These are phyloP conservation scores for Alloteropsis semialata DNA, from an alignment of 176 grass and related monocot species.

Conservation along the genomic window DNA sequence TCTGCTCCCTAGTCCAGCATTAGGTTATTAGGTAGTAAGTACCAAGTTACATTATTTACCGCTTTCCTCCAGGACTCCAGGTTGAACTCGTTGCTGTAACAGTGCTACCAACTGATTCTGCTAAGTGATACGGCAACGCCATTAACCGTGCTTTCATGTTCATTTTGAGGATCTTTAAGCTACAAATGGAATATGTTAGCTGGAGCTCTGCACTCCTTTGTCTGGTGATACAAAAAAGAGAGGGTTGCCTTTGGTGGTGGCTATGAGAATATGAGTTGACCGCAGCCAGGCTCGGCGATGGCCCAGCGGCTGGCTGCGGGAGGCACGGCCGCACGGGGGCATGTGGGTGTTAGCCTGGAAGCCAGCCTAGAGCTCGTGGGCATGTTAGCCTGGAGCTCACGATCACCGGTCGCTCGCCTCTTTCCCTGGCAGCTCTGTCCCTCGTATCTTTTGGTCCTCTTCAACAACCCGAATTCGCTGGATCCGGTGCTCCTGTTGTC, in stretches of 20 bases:
- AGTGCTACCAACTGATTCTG: not conserved
- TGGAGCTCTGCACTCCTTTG: not conserved
- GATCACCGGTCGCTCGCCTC: not conserved
- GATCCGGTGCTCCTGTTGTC: not conserved
- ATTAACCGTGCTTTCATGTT: not conserved
- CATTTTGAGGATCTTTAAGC: not conserved
- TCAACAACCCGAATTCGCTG: slow-evolving; percentile 26
- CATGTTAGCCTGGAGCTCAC: slow-evolving; percentile 29
- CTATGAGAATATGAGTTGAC: slow-evolving; percentile 48
- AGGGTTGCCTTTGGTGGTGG: not conserved
- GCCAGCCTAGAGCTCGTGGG: slow-evolving; percentile 39
- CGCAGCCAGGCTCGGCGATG: not conserved
- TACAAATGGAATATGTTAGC: not conserved
- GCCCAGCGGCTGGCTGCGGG: slow-evolving; percentile 1
- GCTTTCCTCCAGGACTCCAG: not conserved
- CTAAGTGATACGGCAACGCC: not conserved
- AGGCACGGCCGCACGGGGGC: slow-evolving; percentile 14
- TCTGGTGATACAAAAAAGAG: not conserved
- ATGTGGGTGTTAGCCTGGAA: slow-evolving; percentile 42
- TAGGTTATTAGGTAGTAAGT: too few relatives aligned
- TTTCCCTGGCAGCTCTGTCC: not conserved
- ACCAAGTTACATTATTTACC: not conserved
- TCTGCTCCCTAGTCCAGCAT: not conserved
- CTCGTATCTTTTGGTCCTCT: not conserved
- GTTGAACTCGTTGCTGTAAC: too few relatives aligned